phyloP scores from a whole-genome alignment of 306 rosid species.

The Quercus ilex region DNA sequence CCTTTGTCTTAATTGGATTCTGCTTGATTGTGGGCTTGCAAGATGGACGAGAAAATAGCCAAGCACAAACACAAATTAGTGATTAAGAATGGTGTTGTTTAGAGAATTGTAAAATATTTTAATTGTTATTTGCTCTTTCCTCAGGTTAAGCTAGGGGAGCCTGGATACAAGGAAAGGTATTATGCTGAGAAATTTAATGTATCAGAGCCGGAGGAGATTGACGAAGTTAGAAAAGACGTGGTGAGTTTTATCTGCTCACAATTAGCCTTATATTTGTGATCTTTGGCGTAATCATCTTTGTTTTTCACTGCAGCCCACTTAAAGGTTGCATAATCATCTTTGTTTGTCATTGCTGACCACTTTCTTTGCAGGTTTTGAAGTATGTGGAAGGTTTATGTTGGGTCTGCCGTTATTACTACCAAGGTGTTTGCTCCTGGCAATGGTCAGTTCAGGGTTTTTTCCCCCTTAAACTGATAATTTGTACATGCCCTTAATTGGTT shows the following conservation, averaged over 20 bases:
- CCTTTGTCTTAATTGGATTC: not conserved
- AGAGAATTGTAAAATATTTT: not conserved
- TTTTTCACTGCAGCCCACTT: not conserved
- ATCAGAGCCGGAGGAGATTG: conserved; percentile 54
- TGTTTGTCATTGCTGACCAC: not conserved
- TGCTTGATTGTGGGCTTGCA: not conserved
- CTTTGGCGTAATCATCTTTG: not conserved
- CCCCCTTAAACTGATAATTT: not conserved
- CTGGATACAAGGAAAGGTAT: conserved; percentile 95
- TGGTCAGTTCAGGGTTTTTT: conserved; percentile 54
- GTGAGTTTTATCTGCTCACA: conserved; percentile 29
- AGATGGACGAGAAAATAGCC: not conserved
- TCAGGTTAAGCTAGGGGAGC: conserved; percentile 92
- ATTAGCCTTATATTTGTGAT: not conserved
- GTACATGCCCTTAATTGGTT: not conserved
- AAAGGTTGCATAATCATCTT: not conserved
- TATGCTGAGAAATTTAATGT: conserved; percentile 84
- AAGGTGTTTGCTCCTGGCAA: conserved; percentile 97
- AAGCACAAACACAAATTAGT: not conserved
- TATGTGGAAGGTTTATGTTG: conserved; percentile 97
- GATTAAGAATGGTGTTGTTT: not conserved
- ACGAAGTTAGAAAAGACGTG: conserved; percentile 49
- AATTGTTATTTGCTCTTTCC: conserved; percentile 5
- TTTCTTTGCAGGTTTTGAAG: conserved; percentile 66
- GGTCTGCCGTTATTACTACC: conserved; percentile 95